These are phyloP conservation scores for Aristolochia fimbriata DNA, from an alignment of 164 flowering plant genomes.

Conservation along the genomic window DNA sequence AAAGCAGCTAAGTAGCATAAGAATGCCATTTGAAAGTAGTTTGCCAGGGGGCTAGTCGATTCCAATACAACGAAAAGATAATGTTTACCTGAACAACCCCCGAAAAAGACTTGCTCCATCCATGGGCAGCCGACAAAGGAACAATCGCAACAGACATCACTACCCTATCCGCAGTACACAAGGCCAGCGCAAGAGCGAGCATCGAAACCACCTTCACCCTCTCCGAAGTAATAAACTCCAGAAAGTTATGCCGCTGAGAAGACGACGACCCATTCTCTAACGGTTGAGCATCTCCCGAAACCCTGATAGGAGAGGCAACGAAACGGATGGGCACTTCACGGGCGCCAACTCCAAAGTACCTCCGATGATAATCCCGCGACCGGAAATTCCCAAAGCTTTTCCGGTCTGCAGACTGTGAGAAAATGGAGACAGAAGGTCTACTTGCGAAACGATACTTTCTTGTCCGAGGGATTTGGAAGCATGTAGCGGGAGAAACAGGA, in stretches of 20 bases:
- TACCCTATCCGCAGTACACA: conserved; percentile 91
- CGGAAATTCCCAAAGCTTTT: conserved; percentile 1
- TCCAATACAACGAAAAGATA: no score
- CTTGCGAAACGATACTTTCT: not conserved
- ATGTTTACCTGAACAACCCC: conserved; percentile 83
- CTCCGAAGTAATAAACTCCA: conserved; percentile 92
- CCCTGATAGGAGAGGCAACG: conserved; percentile 13
- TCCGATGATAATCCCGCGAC: conserved; percentile 1
- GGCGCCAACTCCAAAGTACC: not conserved
- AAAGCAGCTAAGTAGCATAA: not conserved
- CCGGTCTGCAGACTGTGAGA: not conserved
- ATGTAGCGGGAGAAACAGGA: conserved; percentile 1
- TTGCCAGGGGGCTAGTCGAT: no score
- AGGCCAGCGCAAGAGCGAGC: conserved; percentile 74
- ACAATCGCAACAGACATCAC: conserved; percentile 97
- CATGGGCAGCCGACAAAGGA: conserved; percentile 60
- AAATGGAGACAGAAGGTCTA: not conserved
- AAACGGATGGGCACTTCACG: not conserved
- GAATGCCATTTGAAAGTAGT: not conserved
- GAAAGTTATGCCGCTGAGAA: conserved; percentile 29
- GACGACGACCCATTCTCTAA: conserved; percentile 8
- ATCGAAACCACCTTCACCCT: conserved; percentile 86
- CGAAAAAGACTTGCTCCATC: conserved; percentile 80
- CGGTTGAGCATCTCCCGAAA: conserved; percentile 25
- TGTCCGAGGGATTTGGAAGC: conserved; percentile 3